These are phyloP conservation scores for Lasiodiplodia hormozganensis DNA, from an alignment of 2,329 filamentous ascomycete genomes.

Conservation along the genomic window DNA sequence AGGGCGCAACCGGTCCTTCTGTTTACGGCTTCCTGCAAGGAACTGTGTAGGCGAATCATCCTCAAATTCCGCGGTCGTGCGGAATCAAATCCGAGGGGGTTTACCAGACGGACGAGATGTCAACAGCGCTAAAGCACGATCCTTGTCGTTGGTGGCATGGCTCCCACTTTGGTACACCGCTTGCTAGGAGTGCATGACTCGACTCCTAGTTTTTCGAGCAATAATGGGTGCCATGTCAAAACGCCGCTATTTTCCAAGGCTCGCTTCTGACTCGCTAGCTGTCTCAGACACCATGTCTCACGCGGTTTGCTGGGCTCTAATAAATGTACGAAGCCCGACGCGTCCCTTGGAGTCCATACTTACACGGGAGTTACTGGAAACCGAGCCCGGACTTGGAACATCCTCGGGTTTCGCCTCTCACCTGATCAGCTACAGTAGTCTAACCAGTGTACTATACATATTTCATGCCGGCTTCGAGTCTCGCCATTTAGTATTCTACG, in stretches of 20 bases:
- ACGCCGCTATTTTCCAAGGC: neutral
- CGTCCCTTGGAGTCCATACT: neutral
- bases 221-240: neutral
- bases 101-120: neutral
- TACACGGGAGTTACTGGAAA: neutral
- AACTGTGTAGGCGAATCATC: neutral
- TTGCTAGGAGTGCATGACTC: neutral
- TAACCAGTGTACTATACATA: neutral
- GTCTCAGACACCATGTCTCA: neutral
- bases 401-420: neutral
- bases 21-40: neutral
- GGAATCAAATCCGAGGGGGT: neutral
- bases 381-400: neutral
- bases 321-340: neutral
- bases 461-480: neutral
- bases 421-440: neutral
- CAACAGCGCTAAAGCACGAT: neutral
- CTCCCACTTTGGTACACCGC: neutral
- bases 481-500: neutral
- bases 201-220: neutral
- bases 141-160: neutral
- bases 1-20: neutral
- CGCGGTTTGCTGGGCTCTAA: neutral
- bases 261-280: neutral
- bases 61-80: neutral